A percentile compares a stretch with the other conserved stretches of the same genome.
These are phyloP conservation scores for Salvia miltiorrhiza DNA, from an alignment of 257 asterid species.

Conservation along the genomic window DNA sequence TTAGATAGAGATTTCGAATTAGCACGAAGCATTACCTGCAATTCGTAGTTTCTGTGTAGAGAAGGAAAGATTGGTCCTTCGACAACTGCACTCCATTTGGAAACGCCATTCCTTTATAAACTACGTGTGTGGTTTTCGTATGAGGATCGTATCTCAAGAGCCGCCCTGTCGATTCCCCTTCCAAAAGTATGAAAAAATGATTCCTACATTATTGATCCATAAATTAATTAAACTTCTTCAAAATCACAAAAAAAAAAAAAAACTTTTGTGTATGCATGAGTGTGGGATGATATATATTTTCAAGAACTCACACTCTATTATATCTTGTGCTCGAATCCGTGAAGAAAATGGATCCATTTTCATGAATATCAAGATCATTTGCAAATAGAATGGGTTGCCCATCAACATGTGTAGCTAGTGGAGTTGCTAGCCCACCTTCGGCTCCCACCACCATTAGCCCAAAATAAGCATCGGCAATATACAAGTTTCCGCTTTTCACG, in stretches of 20 bases:
- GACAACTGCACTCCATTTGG: slow-evolving; percentile 91
- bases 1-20: too few relatives aligned
- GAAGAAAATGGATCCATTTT: slow-evolving; percentile 87
- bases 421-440: slow-evolving; percentile 68
- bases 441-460: slow-evolving; percentile 81
- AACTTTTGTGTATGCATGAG: not conserved
- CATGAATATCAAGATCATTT: slow-evolving; percentile 81
- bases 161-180: slow-evolving; percentile 88
- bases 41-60: slow-evolving; percentile 84
- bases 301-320: slow-evolving; percentile 65
- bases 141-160: slow-evolving; percentile 74
- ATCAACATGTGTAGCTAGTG: slow-evolving; percentile 57
- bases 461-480: slow-evolving; percentile 85
- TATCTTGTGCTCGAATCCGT: slow-evolving; percentile 82
- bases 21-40: slow-evolving; percentile 45
- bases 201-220: slow-evolving; percentile 32
- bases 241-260: too few relatives aligned
- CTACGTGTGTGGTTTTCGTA: slow-evolving; percentile 64
- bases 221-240: too few relatives aligned
- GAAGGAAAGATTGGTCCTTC: slow-evolving; percentile 71
- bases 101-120: slow-evolving; percentile 69
- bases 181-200: slow-evolving; percentile 77
- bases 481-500: slow-evolving; percentile 53
- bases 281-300: not conserved
- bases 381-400: slow-evolving; percentile 81